Evolutionary conservation across 169 alveolate genomes (phyloP).

Genomic region (Plasmodium cynomolgi): DNA sequence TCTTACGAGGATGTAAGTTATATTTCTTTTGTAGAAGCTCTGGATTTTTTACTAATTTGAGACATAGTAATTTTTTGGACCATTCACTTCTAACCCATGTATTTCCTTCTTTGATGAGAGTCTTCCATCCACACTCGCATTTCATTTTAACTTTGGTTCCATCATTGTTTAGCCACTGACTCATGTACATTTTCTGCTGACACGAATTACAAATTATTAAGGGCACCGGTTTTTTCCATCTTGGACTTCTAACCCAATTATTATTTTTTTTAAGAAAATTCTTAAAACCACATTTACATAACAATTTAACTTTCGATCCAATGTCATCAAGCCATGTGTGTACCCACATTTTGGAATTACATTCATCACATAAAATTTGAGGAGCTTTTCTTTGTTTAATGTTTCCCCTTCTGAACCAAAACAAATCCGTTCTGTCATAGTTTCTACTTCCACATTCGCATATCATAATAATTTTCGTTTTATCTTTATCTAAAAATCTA

Average conservation of each 20-base stretch:
- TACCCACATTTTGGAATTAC: conserved; percentile 75
- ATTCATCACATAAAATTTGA: conserved; percentile 66
- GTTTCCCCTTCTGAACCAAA: conserved; percentile 59
- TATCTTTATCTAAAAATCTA: conserved; percentile 68
- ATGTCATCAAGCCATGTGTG: conserved; percentile 76
- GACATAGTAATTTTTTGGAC: conserved; percentile 70
- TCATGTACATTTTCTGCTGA: conserved; percentile 70
- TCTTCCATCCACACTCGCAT: conserved; percentile 75
- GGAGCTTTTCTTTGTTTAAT: conserved; percentile 74
- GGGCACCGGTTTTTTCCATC: conserved; percentile 74
- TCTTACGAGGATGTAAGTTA: conserved; percentile 38
- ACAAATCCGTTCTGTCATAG: conserved; percentile 46
- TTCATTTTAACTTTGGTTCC: conserved; percentile 75
- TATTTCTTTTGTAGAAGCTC: conserved; percentile 44
- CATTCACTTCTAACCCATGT: conserved; percentile 77
- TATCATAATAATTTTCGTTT: conserved; percentile 73
- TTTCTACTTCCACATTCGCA: conserved; percentile 76
- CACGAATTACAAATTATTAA: conserved; percentile 70
- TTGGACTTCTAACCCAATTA: conserved; percentile 75
- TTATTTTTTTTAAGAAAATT: conserved; percentile 61
- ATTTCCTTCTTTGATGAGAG: conserved; percentile 65
- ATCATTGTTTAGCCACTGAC: conserved; percentile 74
- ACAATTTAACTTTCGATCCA: conserved; percentile 69
- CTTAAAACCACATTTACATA: conserved; percentile 75
- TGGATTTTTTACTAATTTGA: conserved; percentile 59